Evolutionary conservation across 495 filamentous ascomycete species (phyloP).

Genomic region (Trichoderma virens): DNA sequence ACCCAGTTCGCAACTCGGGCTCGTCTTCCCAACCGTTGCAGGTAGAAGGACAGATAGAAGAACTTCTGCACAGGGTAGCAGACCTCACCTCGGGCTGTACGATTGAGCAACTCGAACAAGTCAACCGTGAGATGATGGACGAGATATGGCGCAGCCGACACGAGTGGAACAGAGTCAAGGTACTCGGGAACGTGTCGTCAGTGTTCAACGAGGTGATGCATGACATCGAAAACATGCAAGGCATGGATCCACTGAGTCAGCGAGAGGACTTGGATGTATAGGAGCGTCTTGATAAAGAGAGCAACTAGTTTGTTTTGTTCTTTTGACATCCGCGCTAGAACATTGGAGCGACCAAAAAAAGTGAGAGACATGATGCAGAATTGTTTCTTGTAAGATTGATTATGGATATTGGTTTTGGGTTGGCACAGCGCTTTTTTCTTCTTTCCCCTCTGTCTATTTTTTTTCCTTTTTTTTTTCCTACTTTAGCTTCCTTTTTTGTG

Average conservation of each 20-base stretch:
- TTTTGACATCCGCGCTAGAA: not conserved
- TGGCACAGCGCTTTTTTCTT: not conserved
- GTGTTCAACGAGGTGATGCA: constrained; percentile 74
- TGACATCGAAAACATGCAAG: constrained; percentile 70
- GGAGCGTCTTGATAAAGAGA: not conserved
- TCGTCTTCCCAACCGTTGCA: constrained; percentile 38
- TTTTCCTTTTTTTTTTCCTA: constrained; percentile 9
- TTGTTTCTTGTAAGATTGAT: constrained; percentile 1
- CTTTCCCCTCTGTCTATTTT: constrained; percentile 4
- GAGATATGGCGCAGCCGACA: constrained; percentile 69
- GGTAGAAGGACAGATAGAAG: constrained; percentile 42
- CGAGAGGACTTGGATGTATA: constrained; percentile 15
- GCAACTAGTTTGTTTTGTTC: not conserved
- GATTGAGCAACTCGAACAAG: constrained; percentile 91
- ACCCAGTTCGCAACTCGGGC: constrained; percentile 25
- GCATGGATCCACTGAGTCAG: constrained; percentile 22
- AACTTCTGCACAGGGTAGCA: constrained; percentile 52
- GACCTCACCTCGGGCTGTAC: constrained; percentile 66
- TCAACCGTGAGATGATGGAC: constrained; percentile 86
- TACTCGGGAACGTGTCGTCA: constrained; percentile 50
- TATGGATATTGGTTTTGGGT: constrained; percentile 9
- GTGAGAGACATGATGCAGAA: not conserved
- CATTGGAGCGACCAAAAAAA: not conserved
- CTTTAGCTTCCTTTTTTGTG: not conserved
- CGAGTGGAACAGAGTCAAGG: constrained; percentile 72